Conservation (phyloP, 352 stramenopile genomes). For the Phytopythium montanum region DNA sequence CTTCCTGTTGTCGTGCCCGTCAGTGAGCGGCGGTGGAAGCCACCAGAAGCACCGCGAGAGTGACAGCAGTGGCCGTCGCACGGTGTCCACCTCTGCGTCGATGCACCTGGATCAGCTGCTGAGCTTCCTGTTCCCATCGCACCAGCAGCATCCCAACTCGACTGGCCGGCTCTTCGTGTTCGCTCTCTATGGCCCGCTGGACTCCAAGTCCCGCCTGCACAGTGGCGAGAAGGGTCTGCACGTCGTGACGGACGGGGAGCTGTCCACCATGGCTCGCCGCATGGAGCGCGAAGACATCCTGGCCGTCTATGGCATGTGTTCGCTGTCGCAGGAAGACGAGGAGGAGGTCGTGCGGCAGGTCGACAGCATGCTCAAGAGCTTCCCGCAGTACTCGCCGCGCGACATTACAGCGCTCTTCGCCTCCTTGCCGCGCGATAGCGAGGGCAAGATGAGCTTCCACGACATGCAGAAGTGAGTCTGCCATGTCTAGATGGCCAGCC, state of each 20-base stretch:
- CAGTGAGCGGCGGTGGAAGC: not conserved
- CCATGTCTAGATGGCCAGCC: not conserved
- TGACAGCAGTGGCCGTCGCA: not conserved
- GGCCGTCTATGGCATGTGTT: slow-evolving; percentile 61
- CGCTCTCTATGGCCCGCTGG: slow-evolving; percentile 73
- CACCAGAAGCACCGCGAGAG: slow-evolving; percentile 5
- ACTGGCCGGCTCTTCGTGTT: slow-evolving; percentile 79
- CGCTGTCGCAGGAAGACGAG: slow-evolving; percentile 60
- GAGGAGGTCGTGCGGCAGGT: slow-evolving; percentile 76
- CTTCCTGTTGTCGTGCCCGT: slow-evolving; percentile 33
- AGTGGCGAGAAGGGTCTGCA: slow-evolving; percentile 58
- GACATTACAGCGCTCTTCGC: slow-evolving; percentile 66
- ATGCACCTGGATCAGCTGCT: slow-evolving; percentile 61
- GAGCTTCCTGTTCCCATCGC: slow-evolving; percentile 70
- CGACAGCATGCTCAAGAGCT: slow-evolving; percentile 55
- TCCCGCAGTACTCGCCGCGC: slow-evolving; percentile 56
- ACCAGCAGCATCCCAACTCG: slow-evolving; percentile 76
- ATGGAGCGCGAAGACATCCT: slow-evolving; percentile 84
- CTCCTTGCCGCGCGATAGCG: slow-evolving; percentile 26
- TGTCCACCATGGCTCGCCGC: slow-evolving; percentile 70
- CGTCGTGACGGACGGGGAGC: slow-evolving; percentile 67
- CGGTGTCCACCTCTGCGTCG: slow-evolving; percentile 7
- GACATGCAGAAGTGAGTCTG: slow-evolving; percentile 62
- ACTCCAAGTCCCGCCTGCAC: slow-evolving; percentile 45
- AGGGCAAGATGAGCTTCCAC: slow-evolving; percentile 72